Conservation (phyloP, 176 grass and related monocot genomes). For the Guadua angustifolia region DNA sequence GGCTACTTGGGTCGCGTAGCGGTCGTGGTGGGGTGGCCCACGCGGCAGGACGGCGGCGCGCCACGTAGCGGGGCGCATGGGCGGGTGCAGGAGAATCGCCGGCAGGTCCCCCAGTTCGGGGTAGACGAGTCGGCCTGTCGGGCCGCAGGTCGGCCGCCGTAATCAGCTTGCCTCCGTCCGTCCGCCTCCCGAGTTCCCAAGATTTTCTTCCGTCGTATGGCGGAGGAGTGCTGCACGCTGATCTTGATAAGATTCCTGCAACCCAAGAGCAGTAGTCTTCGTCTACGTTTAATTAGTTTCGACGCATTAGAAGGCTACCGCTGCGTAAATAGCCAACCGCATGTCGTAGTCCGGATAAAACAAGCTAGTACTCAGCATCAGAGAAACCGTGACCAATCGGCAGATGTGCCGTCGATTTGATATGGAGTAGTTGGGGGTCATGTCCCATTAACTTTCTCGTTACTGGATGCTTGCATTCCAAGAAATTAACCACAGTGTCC, state of each 20-base stretch:
- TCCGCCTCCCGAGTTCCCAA: no score
- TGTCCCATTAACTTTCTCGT: constrained; percentile 29
- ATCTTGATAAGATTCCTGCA: background rate
- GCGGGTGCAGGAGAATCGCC: constrained; percentile 65
- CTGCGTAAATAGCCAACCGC: background rate
- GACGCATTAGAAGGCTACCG: background rate
- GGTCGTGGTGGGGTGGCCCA: background rate
- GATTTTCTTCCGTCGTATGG: no score
- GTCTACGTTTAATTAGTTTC: background rate
- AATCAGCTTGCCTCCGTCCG: constrained; percentile 36
- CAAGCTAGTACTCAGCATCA: background rate
- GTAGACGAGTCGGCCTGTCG: constrained; percentile 56
- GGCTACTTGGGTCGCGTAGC: background rate
- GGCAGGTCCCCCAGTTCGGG: constrained; percentile 80
- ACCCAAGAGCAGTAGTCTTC: background rate
- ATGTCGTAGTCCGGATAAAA: constrained; percentile 1
- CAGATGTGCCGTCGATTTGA: constrained; percentile 45
- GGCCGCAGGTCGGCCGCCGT: constrained; percentile 49
- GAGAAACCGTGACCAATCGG: constrained; percentile 7
- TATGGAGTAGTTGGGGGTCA: constrained; percentile 45
- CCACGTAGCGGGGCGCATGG: constrained; percentile 58
- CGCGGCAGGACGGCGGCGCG: constrained; percentile 19
- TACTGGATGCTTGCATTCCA: constrained; percentile 44
- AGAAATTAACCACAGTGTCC: constrained; percentile 26
- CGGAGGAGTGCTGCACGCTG: no score